Evolutionary conservation across 345 rosid genomes (phyloP).

Genomic region (Salix suchowensis): DNA sequence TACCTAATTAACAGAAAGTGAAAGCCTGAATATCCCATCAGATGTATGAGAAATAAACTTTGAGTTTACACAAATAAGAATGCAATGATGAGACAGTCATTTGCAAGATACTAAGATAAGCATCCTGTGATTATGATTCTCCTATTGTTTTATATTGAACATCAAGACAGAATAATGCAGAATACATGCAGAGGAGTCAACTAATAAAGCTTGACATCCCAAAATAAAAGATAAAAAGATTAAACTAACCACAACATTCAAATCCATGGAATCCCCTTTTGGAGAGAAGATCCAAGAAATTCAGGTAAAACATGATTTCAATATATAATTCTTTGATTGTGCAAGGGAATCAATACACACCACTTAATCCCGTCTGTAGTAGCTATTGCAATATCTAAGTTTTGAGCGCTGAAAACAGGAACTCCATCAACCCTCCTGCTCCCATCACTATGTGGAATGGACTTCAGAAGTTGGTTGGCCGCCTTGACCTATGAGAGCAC

Average conservation of each 20-base stretch:
- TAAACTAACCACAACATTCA: neutral
- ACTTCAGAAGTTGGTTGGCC: conserved; percentile 78
- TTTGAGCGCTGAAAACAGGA: conserved; percentile 89
- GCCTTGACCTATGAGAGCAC: conserved; percentile 64
- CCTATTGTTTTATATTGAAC: neutral
- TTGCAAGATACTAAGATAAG: neutral
- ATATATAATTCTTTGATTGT: neutral
- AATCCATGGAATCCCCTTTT: neutral
- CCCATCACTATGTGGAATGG: conserved; percentile 47
- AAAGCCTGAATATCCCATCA: neutral
- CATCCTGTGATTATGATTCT: neutral
- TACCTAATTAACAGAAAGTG: conserved; percentile 50
- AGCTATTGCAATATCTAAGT: conserved; percentile 94
- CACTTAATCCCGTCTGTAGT: conserved; percentile 86
- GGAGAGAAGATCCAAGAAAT: neutral
- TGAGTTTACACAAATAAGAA: conserved; percentile 1
- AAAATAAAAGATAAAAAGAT: neutral
- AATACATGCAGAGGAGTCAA: neutral
- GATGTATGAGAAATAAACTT: neutral
- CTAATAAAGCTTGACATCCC: neutral
- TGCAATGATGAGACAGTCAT: neutral
- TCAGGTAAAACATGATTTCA: neutral
- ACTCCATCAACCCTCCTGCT: conserved; percentile 71
- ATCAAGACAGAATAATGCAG: neutral
- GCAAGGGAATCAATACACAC: conserved; percentile 28